A percentile compares a stretch with the other conserved stretches of the same genome.
Conservation (phyloP, 2,329 filamentous ascomycete genomes). For the Ceratocystis albifundus region DNA sequence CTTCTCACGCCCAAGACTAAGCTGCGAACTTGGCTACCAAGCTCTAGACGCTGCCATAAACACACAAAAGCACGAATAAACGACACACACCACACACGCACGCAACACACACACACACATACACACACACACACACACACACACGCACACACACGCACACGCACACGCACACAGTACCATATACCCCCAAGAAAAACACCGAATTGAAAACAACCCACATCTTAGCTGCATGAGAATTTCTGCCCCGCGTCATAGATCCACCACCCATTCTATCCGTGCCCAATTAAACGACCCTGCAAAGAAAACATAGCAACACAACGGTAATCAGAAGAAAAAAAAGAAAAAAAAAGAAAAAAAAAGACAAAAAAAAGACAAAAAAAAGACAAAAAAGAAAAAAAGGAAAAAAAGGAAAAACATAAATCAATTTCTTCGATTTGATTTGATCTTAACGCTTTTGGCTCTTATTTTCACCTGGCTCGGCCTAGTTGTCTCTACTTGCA, state of each 20-base stretch:
- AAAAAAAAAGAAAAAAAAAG: too few species aligned
- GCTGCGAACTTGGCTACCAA: background rate
- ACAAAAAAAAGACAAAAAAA: too few species aligned
- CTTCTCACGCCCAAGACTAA: background rate
- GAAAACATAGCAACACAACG: background rate
- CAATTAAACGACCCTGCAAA: background rate
- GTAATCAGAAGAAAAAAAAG: background rate
- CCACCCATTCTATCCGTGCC: conserved; percentile 2
- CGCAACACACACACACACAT: too few species aligned
- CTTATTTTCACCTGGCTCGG: background rate
- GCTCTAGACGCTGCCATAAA: background rate
- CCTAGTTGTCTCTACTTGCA: conserved; percentile 1
- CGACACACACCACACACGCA: background rate
- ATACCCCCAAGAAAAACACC: background rate
- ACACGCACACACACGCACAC: background rate
- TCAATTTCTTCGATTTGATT: too few species aligned
- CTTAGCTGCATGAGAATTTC: conserved; percentile 8
- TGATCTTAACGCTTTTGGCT: background rate
- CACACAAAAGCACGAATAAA: background rate
- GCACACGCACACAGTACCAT: background rate
- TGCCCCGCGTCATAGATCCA: conserved; percentile 12
- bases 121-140: background rate
- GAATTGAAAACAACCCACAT: background rate
- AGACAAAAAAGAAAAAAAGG: too few species aligned
- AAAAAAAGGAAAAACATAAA: too few species aligned